A percentile compares a stretch with the other conserved stretches of the same genome.
phyloP scores from a whole-genome alignment of 2,329 filamentous ascomycete genomes.

The Tolypocladium guangdongense region DNA sequence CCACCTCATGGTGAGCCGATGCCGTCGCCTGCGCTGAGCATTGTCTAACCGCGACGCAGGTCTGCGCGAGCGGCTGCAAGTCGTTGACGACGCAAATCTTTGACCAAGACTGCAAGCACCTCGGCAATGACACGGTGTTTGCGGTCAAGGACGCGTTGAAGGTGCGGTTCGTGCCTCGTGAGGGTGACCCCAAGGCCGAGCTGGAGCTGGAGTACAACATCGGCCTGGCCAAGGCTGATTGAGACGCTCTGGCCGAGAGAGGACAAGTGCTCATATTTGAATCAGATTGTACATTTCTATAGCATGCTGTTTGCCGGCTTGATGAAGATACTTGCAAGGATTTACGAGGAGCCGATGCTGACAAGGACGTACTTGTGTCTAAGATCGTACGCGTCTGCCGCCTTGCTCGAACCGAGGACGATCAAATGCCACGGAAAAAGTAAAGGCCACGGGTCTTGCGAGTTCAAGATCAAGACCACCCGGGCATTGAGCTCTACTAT shows the following conservation, averaged over 20 bases:
- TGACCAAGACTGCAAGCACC: conserved; percentile 52
- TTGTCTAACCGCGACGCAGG: conserved; percentile 9
- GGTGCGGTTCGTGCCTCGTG: conserved; percentile 27
- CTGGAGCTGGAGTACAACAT: conserved; percentile 55
- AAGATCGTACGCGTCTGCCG: neutral
- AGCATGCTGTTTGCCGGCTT: neutral
- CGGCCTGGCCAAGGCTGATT: conserved; percentile 22
- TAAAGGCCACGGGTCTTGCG: too few relatives aligned
- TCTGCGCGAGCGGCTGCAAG: conserved; percentile 47
- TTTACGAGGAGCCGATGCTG: neutral
- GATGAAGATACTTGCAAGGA: neutral
- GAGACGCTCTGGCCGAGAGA: neutral
- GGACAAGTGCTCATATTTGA: neutral
- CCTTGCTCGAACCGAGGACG: neutral
- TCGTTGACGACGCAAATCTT: conserved; percentile 66
- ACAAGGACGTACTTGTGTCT: too few relatives aligned
- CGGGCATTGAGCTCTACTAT: neutral
- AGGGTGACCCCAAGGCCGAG: conserved; percentile 33
- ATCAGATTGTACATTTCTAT: neutral
- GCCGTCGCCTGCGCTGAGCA: neutral
- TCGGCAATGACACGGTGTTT: conserved; percentile 41
- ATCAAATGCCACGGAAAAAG: neutral
- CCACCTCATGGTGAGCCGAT: conserved; percentile 38
- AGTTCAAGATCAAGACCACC: too few relatives aligned
- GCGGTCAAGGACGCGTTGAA: conserved; percentile 41